Evolutionary conservation across 371 early-diverging fungal genomes (phyloP), one percentile per base, ranked within the genome.

Genomic region (Actinomucor elegans): DNA sequence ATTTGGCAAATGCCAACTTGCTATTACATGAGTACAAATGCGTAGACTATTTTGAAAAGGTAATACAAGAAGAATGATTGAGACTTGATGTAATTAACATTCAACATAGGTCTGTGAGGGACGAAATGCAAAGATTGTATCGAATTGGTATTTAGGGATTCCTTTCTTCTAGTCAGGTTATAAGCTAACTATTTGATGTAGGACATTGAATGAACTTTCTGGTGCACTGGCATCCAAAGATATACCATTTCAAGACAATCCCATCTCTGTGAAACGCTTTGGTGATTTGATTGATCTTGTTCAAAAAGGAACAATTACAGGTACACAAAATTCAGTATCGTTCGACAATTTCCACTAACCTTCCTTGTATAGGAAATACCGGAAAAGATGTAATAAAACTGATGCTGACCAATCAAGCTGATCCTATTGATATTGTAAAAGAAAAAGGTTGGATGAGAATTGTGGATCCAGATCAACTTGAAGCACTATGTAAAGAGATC

Each of bases 161-260:
- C n/a, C n/a, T n/a, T n/a, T n/a, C 9, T 4, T 28, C n/a, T 27
- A 7, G 9, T 12, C 29, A 9, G 6, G 15, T 36, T n/a, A 9
- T 36, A n/a, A n/a, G n/a, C n/a, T 26, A 24, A 23, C 27, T 17
- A 38, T 20, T 4, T 15, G 35, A 24, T 23, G 55, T 45, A 89
- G 94, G 93, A 84, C 88, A 27, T 77, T 88, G 3, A 85, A 86
- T 33, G 93, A 92, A 31, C 64, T 94, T 4, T 84, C 90, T 52
- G 92, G 94, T 0, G 75, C 80, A 55, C 64, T 94, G n/a, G 76
- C 86, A 15, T 56, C 74, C 12, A 75, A 81, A n/a, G 67, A 74
- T 9, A 69, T 86, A 10, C 33, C 62, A 6, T 84, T 91, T 40
- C 24, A 59, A 7, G 70, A 77, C 1, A 81, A 85, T 49, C 79